Evolutionary conservation across 305 asterid genomes (phyloP), one percentile per base, ranked within the genome.

Genomic region (Vinca major): DNA sequence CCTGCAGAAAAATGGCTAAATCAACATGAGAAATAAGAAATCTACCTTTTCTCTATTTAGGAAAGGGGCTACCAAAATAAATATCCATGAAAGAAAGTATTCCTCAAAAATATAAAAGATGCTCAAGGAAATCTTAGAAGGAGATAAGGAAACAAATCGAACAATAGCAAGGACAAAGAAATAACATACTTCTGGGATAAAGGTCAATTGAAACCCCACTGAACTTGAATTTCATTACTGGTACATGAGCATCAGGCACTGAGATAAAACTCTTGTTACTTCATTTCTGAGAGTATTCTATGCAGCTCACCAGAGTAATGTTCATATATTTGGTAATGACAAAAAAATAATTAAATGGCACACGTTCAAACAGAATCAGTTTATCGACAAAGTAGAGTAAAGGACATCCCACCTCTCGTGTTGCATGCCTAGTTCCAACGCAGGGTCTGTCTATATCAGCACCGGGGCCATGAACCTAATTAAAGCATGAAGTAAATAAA

Each of bases 391-490:
- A 54, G 53, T 58, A 49, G 33, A 7, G 26, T 36, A 62, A 10
- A 20, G 19, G 26, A n/a, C 49, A 64, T 78, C 79, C 68, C 80
- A 92, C 98, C 67, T 78, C 85, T 77, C 98, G 83, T 71, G 78
- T 87, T 11, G 89, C 98, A 74, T 93, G 90, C 72, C 90, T 84
- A 26, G 97, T 97, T 73, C 95, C 98, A 72, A 90, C 94, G 5
- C 98, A 93, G 68, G 90, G 82, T 2, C 95, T 87, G 75, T 93
- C 98, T 78, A 93, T 93, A 80, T 93, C 98, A 70, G 98, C 96
- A 70, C 98, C 98, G 63, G 97, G 98, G 13, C 95, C 93, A 71
- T 92, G 98, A 55, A 92, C 98, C 98, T 92, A 75, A 63, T 71
- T 17, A 68, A 74, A 69, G 53, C 69, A 70, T 44, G 21, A 55